Conservation (phyloP, 179 eudicot genomes). For the Actinidia polygama region DNA sequence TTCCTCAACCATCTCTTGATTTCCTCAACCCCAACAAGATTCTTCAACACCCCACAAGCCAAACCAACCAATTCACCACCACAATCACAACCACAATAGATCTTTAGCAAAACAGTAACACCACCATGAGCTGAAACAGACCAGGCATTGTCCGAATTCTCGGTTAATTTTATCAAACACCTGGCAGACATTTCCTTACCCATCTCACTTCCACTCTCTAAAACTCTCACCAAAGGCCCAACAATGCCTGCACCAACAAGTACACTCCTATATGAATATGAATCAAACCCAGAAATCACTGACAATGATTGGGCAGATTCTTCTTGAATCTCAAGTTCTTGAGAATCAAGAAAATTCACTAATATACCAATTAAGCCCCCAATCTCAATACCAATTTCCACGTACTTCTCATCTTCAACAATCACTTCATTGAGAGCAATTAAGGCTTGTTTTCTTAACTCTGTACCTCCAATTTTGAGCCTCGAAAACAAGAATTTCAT, state of each 20-base stretch:
- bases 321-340: slow-evolving; percentile 55
- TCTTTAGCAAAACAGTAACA: slow-evolving; percentile 55
- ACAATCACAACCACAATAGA: slow-evolving; percentile 38
- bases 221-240: slow-evolving; percentile 63
- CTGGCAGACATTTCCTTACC: slow-evolving; percentile 53
- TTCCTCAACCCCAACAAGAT: slow-evolving; percentile 78
- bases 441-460: slow-evolving; percentile 66
- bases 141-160: slow-evolving; percentile 88
- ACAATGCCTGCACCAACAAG: slow-evolving; percentile 59
- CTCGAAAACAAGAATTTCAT: slow-evolving; percentile 67
- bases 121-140: slow-evolving; percentile 92
- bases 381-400: slow-evolving; percentile 51
- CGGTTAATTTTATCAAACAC: slow-evolving; percentile 63
- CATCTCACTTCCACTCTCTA: slow-evolving; percentile 54
- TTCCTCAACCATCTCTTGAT: slow-evolving; percentile 82
- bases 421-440: slow-evolving; percentile 57
- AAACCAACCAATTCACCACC: slow-evolving; percentile 50
- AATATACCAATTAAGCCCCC: slow-evolving; percentile 42
- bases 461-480: slow-evolving; percentile 61
- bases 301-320: slow-evolving; percentile 48
- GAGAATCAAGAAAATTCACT: slow-evolving; percentile 56
- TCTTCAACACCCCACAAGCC: slow-evolving; percentile 72
- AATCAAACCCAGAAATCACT: slow-evolving; percentile 48
- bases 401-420: slow-evolving; percentile 66
- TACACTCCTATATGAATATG: slow-evolving; percentile 36